A percentile compares a stretch with the other conserved stretches of the same genome.
phyloP scores from a whole-genome alignment of 2,329 filamentous ascomycete species.

The Botryotinia narcissicola region DNA sequence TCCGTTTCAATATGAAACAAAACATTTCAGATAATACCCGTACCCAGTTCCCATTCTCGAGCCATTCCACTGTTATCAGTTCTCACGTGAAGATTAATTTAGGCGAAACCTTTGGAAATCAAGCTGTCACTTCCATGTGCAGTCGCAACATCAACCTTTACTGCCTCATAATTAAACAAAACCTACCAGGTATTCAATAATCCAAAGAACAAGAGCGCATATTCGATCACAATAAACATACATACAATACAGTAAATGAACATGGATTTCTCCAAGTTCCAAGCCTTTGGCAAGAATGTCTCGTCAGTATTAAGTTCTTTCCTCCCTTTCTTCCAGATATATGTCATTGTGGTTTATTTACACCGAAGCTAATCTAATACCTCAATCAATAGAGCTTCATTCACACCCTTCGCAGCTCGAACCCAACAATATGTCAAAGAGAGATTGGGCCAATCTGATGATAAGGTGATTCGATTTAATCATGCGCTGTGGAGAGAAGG shows the following conservation, averaged over 20 bases:
- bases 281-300: constrained; percentile 69
- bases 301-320: constrained; percentile 47
- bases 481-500: not conserved
- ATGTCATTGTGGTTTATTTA: not conserved
- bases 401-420: constrained; percentile 89
- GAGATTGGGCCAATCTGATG: constrained; percentile 89
- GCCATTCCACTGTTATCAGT: constrained; percentile 6
- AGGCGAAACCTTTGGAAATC: constrained; percentile 1
- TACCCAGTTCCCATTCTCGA: not conserved
- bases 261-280: constrained; percentile 62
- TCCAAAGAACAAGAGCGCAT: not conserved
- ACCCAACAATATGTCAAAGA: constrained; percentile 98
- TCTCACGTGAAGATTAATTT: constrained; percentile 14
- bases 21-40: not conserved
- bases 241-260: constrained; percentile 18
- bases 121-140: constrained; percentile 15
- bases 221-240: not conserved
- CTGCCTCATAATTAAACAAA: constrained; percentile 15
- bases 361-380: constrained; percentile 35
- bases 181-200: not conserved
- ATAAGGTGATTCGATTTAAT: constrained; percentile 62
- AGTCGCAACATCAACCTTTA: constrained; percentile 19
- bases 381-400: constrained; percentile 64
- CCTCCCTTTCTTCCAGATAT: constrained; percentile 27
- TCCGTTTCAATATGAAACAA: not conserved